Percentiles rank a stretch among this genome's conserved stretches.
Evolutionary conservation across 495 filamentous ascomycete species (phyloP).

Genomic region (Podospora fimiseda): DNA sequence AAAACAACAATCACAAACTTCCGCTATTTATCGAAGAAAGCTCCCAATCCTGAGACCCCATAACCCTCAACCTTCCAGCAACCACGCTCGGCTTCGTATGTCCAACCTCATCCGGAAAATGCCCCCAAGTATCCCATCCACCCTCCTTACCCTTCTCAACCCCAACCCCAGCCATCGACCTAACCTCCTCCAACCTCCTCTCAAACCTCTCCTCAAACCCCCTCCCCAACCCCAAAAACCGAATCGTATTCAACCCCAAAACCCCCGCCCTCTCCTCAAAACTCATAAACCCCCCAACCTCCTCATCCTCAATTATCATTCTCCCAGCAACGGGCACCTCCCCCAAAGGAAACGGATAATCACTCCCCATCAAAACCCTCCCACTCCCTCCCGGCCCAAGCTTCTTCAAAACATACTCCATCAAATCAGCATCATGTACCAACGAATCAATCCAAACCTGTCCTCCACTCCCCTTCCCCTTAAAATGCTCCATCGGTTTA

Average conservation of each 20-base stretch:
- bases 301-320: constrained; percentile 19
- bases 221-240: constrained; percentile 17
- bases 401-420: constrained; percentile 22
- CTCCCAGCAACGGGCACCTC: constrained; percentile 23
- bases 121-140: neutral
- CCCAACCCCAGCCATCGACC: no score
- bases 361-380: constrained; percentile 22
- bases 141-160: no score
- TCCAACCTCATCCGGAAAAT: neutral
- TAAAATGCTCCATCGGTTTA: constrained; percentile 17
- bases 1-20: neutral
- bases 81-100: neutral
- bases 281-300: constrained; percentile 19
- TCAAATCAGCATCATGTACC: constrained; percentile 22
- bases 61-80: neutral
- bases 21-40: neutral
- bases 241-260: constrained; percentile 19
- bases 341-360: constrained; percentile 26
- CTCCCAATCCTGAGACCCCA: constrained; percentile 1
- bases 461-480: neutral
- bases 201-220: constrained; percentile 17
- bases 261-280: constrained; percentile 21
- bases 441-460: constrained; percentile 27
- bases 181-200: constrained; percentile 8
- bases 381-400: constrained; percentile 16